Conservation (phyloP, 2,329 filamentous ascomycete genomes). For the Tolypocladium capitatum region DNA sequence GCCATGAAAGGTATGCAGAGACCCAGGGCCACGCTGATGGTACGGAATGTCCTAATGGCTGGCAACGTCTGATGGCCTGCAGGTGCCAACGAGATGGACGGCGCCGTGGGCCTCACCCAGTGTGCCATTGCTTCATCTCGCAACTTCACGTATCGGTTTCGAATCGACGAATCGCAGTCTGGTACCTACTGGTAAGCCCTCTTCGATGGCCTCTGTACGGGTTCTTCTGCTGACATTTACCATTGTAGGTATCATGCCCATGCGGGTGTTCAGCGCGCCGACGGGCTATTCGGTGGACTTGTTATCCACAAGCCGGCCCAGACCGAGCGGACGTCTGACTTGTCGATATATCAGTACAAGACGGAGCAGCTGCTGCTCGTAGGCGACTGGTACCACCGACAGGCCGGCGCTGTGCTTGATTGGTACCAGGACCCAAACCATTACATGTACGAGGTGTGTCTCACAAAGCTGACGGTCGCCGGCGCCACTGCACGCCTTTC, state of each 20-base stretch:
- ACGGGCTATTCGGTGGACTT: slow-evolving; percentile 10
- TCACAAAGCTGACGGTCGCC: neutral
- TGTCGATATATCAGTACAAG: slow-evolving; percentile 14
- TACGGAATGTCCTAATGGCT: neutral
- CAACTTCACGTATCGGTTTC: slow-evolving; percentile 41
- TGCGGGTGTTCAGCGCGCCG: slow-evolving; percentile 30
- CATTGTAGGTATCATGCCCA: slow-evolving; percentile 46
- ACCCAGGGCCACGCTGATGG: slow-evolving; percentile 15
- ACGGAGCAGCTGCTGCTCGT: slow-evolving; percentile 21
- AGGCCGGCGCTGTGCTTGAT: slow-evolving; percentile 15
- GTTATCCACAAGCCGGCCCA: slow-evolving; percentile 22
- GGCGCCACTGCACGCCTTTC: too few species aligned
- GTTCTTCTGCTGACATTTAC: neutral
- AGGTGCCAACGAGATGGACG: slow-evolving; percentile 46
- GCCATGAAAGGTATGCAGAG: slow-evolving; percentile 37
- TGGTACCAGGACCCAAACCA: slow-evolving; percentile 11
- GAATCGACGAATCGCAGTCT: slow-evolving; percentile 35
- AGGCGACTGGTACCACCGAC: slow-evolving; percentile 25
- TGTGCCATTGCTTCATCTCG: slow-evolving; percentile 42
- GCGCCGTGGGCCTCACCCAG: slow-evolving; percentile 46
- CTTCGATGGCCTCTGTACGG: slow-evolving; percentile 22
- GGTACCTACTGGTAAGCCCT: slow-evolving; percentile 48
- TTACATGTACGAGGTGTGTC: slow-evolving; percentile 6
- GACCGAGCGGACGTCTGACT: slow-evolving; percentile 11
- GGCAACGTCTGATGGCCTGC: neutral